Evolutionary conservation across 2,329 filamentous ascomycete genomes (phyloP).

Genomic region (Aspergillus amoenus): DNA sequence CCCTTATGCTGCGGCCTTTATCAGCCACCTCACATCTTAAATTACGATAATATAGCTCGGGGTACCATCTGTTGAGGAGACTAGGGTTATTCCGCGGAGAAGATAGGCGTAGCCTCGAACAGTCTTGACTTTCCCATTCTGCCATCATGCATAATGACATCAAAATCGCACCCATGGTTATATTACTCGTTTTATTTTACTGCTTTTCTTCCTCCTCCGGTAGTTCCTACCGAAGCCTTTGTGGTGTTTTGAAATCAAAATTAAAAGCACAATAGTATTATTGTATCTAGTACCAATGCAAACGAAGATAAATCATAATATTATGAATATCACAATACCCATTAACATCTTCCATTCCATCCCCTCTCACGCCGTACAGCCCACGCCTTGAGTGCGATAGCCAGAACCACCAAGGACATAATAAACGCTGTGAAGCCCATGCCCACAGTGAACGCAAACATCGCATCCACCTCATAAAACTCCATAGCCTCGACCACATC

Average conservation of each 20-base stretch:
- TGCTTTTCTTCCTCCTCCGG: neutral
- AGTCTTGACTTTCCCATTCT: neutral
- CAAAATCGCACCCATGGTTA: neutral
- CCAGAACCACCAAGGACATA: slow-evolving; percentile 79
- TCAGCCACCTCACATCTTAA: neutral
- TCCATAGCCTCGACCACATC: slow-evolving; percentile 77
- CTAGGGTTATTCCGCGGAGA: neutral
- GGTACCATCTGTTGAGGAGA: neutral
- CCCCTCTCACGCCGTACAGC: slow-evolving; percentile 54
- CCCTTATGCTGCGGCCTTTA: neutral
- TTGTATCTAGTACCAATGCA: neutral
- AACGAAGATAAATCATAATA: neutral
- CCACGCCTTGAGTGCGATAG: slow-evolving; percentile 86
- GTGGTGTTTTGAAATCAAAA: neutral
- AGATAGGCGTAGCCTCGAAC: neutral
- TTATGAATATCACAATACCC: neutral
- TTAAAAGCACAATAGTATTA: neutral
- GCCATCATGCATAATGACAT: neutral
- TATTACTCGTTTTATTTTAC: too few species aligned
- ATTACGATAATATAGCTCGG: too few species aligned
- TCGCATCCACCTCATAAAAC: slow-evolving; percentile 74
- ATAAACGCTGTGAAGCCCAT: slow-evolving; percentile 80
- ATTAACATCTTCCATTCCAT: neutral
- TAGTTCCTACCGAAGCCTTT: neutral
- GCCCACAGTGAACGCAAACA: slow-evolving; percentile 88